Evolutionary conservation across 371 early-diverging fungal genomes (phyloP).

Genomic region (Saksenaea vasiformis): DNA sequence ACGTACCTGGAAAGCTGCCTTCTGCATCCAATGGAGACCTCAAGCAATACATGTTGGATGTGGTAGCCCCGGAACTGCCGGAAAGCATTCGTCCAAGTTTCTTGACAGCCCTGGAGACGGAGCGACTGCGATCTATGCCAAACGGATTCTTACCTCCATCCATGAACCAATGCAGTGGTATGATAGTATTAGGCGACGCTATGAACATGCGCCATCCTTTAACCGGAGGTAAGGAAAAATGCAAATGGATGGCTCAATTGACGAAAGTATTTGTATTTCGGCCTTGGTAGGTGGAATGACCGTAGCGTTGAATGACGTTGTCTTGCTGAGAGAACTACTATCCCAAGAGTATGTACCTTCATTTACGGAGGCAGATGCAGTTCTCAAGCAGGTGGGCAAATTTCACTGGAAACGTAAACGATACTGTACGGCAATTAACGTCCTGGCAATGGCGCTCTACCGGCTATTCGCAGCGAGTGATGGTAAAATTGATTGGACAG

Average conservation of each 20-base stretch:
- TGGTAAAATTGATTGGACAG: neutral
- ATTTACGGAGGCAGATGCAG: constrained; percentile 42
- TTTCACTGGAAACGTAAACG: constrained; percentile 80
- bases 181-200: constrained; percentile 88
- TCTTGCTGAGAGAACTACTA: constrained; percentile 61
- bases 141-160: constrained; percentile 86
- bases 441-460: constrained; percentile 91
- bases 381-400: constrained; percentile 54
- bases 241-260: too few relatives aligned
- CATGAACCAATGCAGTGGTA: constrained; percentile 63
- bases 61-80: constrained; percentile 77
- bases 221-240: constrained; percentile 68
- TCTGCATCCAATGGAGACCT: constrained; percentile 63
- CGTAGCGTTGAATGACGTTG: constrained; percentile 87
- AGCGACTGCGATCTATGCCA: constrained; percentile 86
- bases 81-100: constrained; percentile 63
- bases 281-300: constrained; percentile 79
- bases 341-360: constrained; percentile 45
- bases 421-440: constrained; percentile 79
- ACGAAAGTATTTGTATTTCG: too few relatives aligned
- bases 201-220: constrained; percentile 84
- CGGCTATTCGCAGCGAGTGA: constrained; percentile 72
- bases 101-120: constrained; percentile 67
- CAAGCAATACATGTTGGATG: constrained; percentile 61
- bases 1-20: constrained; percentile 92